Base-by-base conservation (phyloP, 2,329 filamentous ascomycete species). In the Harringtonia aguacate region DNA sequence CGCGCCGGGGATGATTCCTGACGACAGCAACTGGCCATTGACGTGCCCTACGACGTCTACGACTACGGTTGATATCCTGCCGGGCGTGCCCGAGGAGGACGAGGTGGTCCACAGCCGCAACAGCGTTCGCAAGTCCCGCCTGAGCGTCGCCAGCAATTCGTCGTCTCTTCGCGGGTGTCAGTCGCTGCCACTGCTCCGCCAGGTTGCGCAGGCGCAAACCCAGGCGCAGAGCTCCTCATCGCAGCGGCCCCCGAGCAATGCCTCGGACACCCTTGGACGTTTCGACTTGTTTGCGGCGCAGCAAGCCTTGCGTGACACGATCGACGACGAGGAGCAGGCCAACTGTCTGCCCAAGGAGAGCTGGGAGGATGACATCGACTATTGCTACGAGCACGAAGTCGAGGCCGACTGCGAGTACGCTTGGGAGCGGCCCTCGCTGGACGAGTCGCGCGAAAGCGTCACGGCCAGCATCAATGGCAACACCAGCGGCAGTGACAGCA, bases 291-390 rank as follows among this genome's bases (percentile, higher is more conserved):
- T 61, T 24, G 61, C 60, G 15, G 54, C 56, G 8, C 65, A 64
- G 45, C 58, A 56, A 13, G 56, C 58, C 8, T 48, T 62, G 30
- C 56, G 53, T 39, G 54, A 56, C 36, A 52, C 28, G 46, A 51
- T 27, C 3, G 56, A 59, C 8, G 51, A 53, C 13, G 49, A 50
- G 8, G 51, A 50, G 3, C 52, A 44, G 14, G 53, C 53, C n/a
- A 60, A 64, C 4, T 44, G 48, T 4, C 48, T 61, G n/a, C 52
- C 57, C 20, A 60, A 61, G 8, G 68, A 71, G 52, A 79, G 65
- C 51, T 84, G 79, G 79, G 79, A 84, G 53, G 77, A 81, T 42
- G 77, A 77, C 49, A 82, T 84, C 48, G 79, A 84, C 55, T 84
- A 81, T 58, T 81, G 76, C 55, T 84, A 84, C 54, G 78, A 82